Base-by-base conservation (phyloP, 805 yeast species). In the Priceomyces fermenticarens region DNA sequence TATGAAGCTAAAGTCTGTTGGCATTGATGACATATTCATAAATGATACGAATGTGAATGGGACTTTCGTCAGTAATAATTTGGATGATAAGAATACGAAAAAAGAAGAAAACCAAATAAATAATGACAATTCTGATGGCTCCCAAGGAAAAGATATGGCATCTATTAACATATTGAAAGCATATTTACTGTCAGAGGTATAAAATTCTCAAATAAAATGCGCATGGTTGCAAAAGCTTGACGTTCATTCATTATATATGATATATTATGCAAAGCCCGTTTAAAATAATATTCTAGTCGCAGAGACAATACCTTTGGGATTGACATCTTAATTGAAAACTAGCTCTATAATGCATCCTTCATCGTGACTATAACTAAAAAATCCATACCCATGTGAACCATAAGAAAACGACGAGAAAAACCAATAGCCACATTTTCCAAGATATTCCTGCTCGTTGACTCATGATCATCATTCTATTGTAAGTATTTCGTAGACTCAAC, bases 341-440 rank as follows among this genome's bases (percentile, higher is more conserved):
- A 20, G 8, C 25, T 20, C 25, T 20, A 20, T 20, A 20, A 20
- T 20, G 25, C 25, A 20, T 20, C 16, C 9, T 29, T 31, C 16
- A 31, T 31, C 20, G 13, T 7, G 12, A 16, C 11, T 16, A 36
- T 12, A 8, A 15, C 42, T 53, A 58, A 35, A 53, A 51, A 32
- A 67, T 39, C 76, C 76, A 70, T 17, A 70, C 65, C 57, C 65
- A 70, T 51, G 66, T 62, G 44, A 70, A 70, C 63, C 65, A 67
- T 33, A 63, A 29, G 36, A 60, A 53, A 20, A 70, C 70, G 14
- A 65, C 32, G 28, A 47, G 36, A 49, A 70, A 70, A 44, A 70
- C 72, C 26, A 51, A 48, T 32, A 68, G 52, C 76, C 76, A 70
- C 72, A 67, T 65, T 39, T 60, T 55, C 70, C 74, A 70, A 33